Evolutionary conservation across 2,329 filamentous ascomycete genomes (phyloP), one percentile per base, ranked within the genome.

Genomic region (Dactylonectria estremocensis): DNA sequence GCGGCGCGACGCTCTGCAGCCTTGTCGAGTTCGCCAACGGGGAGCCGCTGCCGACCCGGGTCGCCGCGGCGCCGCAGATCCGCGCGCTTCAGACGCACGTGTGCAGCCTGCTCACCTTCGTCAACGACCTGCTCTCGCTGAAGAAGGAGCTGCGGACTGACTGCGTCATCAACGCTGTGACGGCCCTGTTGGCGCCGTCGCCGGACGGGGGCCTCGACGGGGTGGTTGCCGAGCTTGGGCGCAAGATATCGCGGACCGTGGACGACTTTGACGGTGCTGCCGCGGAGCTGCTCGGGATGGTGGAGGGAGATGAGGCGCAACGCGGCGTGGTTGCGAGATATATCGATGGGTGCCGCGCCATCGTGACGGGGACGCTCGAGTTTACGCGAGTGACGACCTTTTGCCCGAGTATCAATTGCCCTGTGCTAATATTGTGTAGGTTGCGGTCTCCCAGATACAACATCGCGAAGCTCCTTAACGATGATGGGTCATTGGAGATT

Each of bases 401-500:
- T 24, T 14, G 28, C 16, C 22, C 5, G 4, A 3, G 24, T 28
- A 28, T 28, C 40, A 20, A 22, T 20, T 56, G 24, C 24, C 35
- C 53, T 49, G 16, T 57, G 40, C 69, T 75, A 40, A 77, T 50
- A 13, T n/a, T 9, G 13, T 45, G 7, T 28, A 81, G 80, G 3
- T 66, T 79, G 48, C 74, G 74, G 48, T 81, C 80, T 11, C 75
- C 75, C 20, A 73, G 80, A 43, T 81, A 82, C 64, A 76, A 71
- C 28, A 63, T 82, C 18, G 70, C 67, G 3, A 72, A 76, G 48
- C 76, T 78, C 50, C 59, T 77, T 31, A 73, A 73, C 48, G 64
- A 76, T 37, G 78, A 82, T 35, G 80, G 79, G 11, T 77, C 77
- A n/a, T 66, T 82, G 64, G 72, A 74, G 28, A 78, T 81, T 59